These are phyloP conservation scores for Hypholoma fasciculare DNA, from an alignment of 768 basidiomycete species.

Conservation along the genomic window DNA sequence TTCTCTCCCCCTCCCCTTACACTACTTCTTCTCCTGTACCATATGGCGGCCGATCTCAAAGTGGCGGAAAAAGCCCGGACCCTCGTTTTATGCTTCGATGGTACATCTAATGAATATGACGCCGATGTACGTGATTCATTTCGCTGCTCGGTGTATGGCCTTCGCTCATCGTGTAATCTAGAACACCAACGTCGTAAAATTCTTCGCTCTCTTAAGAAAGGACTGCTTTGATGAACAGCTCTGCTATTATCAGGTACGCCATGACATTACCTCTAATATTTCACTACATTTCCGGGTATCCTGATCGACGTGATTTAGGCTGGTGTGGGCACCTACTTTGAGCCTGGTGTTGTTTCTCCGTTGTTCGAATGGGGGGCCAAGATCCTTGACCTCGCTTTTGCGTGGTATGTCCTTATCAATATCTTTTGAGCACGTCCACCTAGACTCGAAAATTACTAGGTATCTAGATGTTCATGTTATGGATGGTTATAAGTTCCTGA, in stretches of 20 bases:
- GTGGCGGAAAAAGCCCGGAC: constrained; percentile 7
- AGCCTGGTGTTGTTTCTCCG: constrained; percentile 67
- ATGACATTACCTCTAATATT: constrained; percentile 1
- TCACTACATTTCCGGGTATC: too few relatives aligned
- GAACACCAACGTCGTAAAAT: constrained; percentile 72
- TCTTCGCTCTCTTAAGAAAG: constrained; percentile 69
- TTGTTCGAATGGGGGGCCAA: constrained; percentile 58
- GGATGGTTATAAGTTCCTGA: constrained; percentile 75
- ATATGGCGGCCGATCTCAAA: not conserved
- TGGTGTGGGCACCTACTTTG: constrained; percentile 52
- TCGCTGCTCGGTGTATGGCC: not conserved
- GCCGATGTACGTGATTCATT: constrained; percentile 35
- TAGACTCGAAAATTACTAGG: constrained; percentile 35
- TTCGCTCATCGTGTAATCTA: not conserved
- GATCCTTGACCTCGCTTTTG: constrained; percentile 66
- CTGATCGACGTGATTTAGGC: constrained; percentile 25
- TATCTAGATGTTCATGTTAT: constrained; percentile 72
- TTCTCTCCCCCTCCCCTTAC: not conserved
- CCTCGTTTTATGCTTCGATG: constrained; percentile 71
- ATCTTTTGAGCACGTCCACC: not conserved
- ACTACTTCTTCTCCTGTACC: not conserved
- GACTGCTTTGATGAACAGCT: constrained; percentile 57
- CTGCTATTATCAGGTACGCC: constrained; percentile 67
- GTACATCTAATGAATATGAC: constrained; percentile 56
- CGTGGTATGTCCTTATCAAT: constrained; percentile 51